These are phyloP conservation scores for Sporothrix globosa DNA, from an alignment of 2,329 filamentous ascomycete species.

Conservation along the genomic window DNA sequence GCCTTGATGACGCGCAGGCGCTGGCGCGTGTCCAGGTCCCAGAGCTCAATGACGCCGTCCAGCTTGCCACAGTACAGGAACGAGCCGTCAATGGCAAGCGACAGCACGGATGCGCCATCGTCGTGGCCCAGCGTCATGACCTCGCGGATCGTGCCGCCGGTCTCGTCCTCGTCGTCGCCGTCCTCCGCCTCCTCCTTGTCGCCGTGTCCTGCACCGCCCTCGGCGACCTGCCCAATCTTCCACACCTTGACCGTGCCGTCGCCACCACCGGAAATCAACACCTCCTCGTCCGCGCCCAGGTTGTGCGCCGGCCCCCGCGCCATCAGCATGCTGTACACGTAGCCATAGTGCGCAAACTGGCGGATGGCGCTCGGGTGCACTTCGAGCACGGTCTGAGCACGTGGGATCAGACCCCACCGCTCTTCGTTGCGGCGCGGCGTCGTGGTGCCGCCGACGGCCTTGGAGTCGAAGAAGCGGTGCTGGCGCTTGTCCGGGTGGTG, in stretches of 20 bases:
- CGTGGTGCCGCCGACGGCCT: slow-evolving; percentile 77
- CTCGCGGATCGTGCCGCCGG: slow-evolving; percentile 66
- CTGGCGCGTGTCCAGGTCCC: slow-evolving; percentile 94
- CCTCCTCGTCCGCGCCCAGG: slow-evolving; percentile 73
- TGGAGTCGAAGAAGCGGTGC: slow-evolving; percentile 91
- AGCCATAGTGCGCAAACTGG: slow-evolving; percentile 92
- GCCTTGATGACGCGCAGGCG: slow-evolving; percentile 83
- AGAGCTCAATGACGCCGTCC: slow-evolving; percentile 87
- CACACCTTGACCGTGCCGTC: slow-evolving; percentile 96
- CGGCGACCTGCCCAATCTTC: slow-evolving; percentile 58
- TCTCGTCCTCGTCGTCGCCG: slow-evolving; percentile 54
- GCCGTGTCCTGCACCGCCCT: slow-evolving; percentile 43
- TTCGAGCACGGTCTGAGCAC: slow-evolving; percentile 66
- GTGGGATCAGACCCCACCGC: slow-evolving; percentile 58
- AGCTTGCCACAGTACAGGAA: slow-evolving; percentile 91
- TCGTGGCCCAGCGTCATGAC: slow-evolving; percentile 67
- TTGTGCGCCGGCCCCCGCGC: slow-evolving; percentile 69
- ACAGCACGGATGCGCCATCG: slow-evolving; percentile 69
- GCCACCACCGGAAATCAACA: slow-evolving; percentile 86
- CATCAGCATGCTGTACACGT: slow-evolving; percentile 94
- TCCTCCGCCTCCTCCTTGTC: slow-evolving; percentile 43
- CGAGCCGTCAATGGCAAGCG: slow-evolving; percentile 82
- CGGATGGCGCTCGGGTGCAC: slow-evolving; percentile 79
- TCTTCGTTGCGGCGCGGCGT: slow-evolving; percentile 72
- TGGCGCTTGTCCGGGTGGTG: slow-evolving; percentile 75